Base-by-base conservation (phyloP, 306 rosid genomes). In the Dryas alaskensis region DNA sequence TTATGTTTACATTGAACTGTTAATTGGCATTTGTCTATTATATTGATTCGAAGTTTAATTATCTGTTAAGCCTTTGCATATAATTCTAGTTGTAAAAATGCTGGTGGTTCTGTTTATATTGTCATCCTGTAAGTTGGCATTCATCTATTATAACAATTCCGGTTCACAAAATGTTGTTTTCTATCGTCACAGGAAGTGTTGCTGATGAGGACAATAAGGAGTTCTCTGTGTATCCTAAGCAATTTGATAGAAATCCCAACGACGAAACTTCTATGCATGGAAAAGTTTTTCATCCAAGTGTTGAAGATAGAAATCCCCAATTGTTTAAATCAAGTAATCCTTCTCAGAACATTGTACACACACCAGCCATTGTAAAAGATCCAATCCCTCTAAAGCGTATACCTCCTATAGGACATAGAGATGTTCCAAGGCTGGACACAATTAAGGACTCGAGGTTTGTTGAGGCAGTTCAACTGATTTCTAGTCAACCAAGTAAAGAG, bases 391-490 rank as follows among this genome's bases (percentile, higher is more conserved):
- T 72, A 59, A 90, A 81, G 71, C 70, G 54, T 71, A 66, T 79
- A 73, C 83, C 73, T 27, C 87, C 85, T 59, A 57, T 79, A 79
- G 83, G 83, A 57, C 89, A 45, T 79, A 80, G 86, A 85, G 85
- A 76, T 69, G 55, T 73, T 22, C 83, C 83, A 55, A 88, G 86
- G 78, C 72, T 82, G 79, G 90, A 87, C 70, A 44, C 82, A 52
- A 43, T 75, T 48, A 85, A 71, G 73, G 86, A 73, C 57, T 66
- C 83, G 48, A 87, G 88, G 84, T 82, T 87, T 80, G 49, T 57
- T 50, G 92, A 84, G 76, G 96, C 87, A 75, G 83, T 64, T 66
- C 92, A 82, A 79, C 77, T 73, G 44, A 60, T 84, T 79, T 77
- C 91, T 61, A 74, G 75, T 77, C 85, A 73, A 76, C 71, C 73